These are phyloP conservation scores for Eucalyptus caleyi DNA, from an alignment of 345 rosid species.

Conservation along the genomic window DNA sequence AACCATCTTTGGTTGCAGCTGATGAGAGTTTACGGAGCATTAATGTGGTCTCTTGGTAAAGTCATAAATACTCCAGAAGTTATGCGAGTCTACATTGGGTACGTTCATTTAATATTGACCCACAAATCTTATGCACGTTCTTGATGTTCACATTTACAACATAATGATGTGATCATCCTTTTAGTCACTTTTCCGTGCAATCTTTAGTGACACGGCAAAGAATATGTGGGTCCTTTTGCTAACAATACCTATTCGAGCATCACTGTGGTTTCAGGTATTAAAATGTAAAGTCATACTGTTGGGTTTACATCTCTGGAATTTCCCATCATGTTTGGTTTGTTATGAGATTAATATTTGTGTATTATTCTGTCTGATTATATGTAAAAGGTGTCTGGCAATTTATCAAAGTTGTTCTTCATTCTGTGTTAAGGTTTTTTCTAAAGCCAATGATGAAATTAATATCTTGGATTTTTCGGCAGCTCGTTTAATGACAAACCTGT, in stretches of 20 bases:
- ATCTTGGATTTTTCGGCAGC: constrained; percentile 15
- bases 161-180: neutral
- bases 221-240: neutral
- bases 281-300: neutral
- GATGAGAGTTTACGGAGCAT: constrained; percentile 98
- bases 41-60: constrained; percentile 99
- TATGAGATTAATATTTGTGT: neutral
- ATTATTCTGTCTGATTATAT: neutral
- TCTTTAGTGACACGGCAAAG: neutral
- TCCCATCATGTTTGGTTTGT: neutral
- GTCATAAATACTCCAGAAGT: constrained; percentile 96
- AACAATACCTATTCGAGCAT: neutral
- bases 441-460: neutral
- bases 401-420: neutral
- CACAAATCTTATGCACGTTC: neutral
- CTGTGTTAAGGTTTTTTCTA: neutral
- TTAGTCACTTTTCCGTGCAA: neutral
- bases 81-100: constrained; percentile 93
- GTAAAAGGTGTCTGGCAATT: neutral
- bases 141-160: neutral
- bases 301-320: neutral
- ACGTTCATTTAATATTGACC: neutral
- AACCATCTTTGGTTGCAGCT: constrained; percentile 30
- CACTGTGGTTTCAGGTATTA: neutral
- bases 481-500: constrained; percentile 94